Conservation (phyloP, 805 yeast genomes). For the Scheffersomyces stipitis region DNA sequence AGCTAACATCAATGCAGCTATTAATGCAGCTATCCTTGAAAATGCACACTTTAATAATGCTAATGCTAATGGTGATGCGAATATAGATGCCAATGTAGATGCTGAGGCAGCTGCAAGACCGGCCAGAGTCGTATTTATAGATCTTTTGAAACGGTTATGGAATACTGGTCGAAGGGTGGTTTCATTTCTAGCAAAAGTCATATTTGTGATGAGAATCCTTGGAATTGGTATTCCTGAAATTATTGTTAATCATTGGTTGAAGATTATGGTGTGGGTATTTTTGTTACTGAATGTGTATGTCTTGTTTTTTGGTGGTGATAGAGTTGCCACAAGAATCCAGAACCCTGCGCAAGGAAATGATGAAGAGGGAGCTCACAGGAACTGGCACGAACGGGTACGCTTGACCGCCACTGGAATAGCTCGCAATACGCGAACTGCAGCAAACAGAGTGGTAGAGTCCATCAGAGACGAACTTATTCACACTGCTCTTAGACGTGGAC, state of each 20-base stretch:
- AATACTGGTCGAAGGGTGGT: conserved; percentile 1
- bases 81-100: too few species aligned
- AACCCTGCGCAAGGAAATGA: conserved; percentile 3
- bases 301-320: conserved; percentile 10
- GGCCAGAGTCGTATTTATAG: too few species aligned
- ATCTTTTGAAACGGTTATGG: too few species aligned
- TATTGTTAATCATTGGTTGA: neutral
- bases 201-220: neutral
- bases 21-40: too few species aligned
- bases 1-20: too few species aligned
- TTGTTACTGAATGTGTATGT: conserved; percentile 4
- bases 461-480: conserved; percentile 10
- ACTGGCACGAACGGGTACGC: neutral
- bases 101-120: too few species aligned
- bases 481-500: conserved; percentile 15
- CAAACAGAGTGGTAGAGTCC: neutral
- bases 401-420: neutral
- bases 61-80: too few species aligned
- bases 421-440: conserved; percentile 1
- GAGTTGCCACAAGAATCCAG: conserved; percentile 10
- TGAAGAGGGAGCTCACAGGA: neutral
- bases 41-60: too few species aligned
- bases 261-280: neutral
- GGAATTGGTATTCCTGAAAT: conserved; percentile 1
- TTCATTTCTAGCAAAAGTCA: conserved; percentile 2